Conservation (phyloP, 495 filamentous ascomycete genomes). For the Xylaria palmicola region DNA sequence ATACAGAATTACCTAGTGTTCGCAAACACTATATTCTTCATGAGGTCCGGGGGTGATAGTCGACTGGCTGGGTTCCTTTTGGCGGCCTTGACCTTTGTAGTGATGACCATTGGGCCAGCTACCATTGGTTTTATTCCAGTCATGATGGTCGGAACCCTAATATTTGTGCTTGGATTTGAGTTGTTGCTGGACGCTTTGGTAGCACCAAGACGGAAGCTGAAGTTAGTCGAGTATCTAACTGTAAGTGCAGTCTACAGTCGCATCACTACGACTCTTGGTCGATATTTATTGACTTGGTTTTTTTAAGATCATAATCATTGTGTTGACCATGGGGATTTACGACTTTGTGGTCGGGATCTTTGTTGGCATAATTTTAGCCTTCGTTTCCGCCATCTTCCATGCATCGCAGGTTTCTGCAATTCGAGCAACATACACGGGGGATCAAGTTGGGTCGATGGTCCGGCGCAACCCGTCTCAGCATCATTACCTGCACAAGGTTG, state of each 20-base stretch:
- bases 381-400: constrained; percentile 85
- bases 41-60: constrained; percentile 82
- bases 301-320: constrained; percentile 77
- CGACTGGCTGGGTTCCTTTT: constrained; percentile 85
- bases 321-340: constrained; percentile 91
- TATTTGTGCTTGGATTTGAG: constrained; percentile 91
- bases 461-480: constrained; percentile 86
- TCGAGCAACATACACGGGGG: constrained; percentile 80
- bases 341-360: constrained; percentile 95
- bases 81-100: constrained; percentile 71
- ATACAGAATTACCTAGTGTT: constrained; percentile 99
- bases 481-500: constrained; percentile 78
- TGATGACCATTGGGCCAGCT: constrained; percentile 80
- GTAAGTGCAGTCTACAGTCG: constrained; percentile 8
- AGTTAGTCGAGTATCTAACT: constrained; percentile 83
- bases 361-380: constrained; percentile 87
- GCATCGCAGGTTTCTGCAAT: constrained; percentile 86
- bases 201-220: constrained; percentile 82
- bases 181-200: constrained; percentile 83
- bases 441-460: constrained; percentile 86
- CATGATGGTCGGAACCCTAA: constrained; percentile 93
- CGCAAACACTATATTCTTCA: constrained; percentile 93
- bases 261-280: constrained; percentile 21
- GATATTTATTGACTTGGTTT: constrained; percentile 27
- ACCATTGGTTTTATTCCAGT: constrained; percentile 93